Base-by-base conservation (phyloP, 257 asterid species). In the Phtheirospermum japonicum region DNA sequence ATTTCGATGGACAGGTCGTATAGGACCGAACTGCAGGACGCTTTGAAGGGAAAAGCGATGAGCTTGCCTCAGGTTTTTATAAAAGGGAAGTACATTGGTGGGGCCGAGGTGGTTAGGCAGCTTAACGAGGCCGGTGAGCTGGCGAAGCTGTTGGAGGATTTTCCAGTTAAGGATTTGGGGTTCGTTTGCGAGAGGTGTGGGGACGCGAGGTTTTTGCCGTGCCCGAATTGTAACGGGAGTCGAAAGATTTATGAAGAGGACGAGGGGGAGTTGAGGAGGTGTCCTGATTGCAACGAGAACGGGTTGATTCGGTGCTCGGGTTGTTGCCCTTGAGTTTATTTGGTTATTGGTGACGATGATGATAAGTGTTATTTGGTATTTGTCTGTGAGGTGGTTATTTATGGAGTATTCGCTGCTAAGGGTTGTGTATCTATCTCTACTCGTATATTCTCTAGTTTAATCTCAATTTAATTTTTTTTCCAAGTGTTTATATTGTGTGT, bases 1-100 rank as follows among this genome's bases (percentile, higher is more conserved):
- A 84, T 91, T 14, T 91, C 98, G 0, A 91, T 91, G 98, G 96
- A 86, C 62, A 57, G 87, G 11, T 85, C 95, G 0, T 88, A 76
- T 61, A 82, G 88, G 73, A 77, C 70, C 46, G 98, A 91, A 46
- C 62, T 88, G 83, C 91, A 78, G 70, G 86, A 78, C 26, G 81
- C 74, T 14, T 72, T 88, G 74, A 77, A 79, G 68, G 90, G 84
- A 49, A 76, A 72, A 63, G 32, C 71, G 4, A 60, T 80, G 59
- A 76, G 80, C 68, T 81, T 87, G 81, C 96, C 98, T 4, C 95
- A 70, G 36, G 86, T 91, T 59, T 91, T 88, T 62, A 45, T 88
- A 3, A 82, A 72, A 61, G 96, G 95, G 72, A 77, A 73, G 76
- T 51, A 78, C 75, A 71, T 88, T 67, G 96, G 98, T 28, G 92